Evolutionary conservation across 768 basidiomycete species (phyloP), one percentile per base, ranked within the genome.

Genomic region (Lactarius trivialis): DNA sequence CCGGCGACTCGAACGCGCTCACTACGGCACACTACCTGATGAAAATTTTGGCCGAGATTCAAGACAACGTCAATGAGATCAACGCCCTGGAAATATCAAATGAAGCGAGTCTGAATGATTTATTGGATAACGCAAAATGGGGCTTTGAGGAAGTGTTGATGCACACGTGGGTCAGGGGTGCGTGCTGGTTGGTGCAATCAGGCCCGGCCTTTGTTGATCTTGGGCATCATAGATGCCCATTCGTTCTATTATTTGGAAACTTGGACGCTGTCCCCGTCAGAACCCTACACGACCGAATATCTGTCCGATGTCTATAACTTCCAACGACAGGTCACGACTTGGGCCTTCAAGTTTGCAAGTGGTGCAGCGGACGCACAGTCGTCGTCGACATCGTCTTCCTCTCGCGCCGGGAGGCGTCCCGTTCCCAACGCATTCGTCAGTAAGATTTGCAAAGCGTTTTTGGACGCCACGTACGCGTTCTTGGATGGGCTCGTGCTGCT

Each of bases 91-190:
- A 94, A 61, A 84, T 98, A 37, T 84, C 86, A 1, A 78, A 77
- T n/a, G 94, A 96, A 61, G 77, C 81, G 48, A 85, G 79, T 49
- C 70, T 97, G 60, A 89, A 83, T 71, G 83, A 79, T 64, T 75
- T 98, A 33, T 71, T 96, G 66, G 91, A 93, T 65, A 91, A 84
- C 61, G 82, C 84, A 11, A 82, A 88, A 70, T 96, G 96, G 93
- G 84, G 85, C 65, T 94, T 98, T 71, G 85, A 84, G 55, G 92
- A 96, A 69, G 79, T 89, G 21, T 80, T 98, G 24, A 80, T 88
- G 50, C 79, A 79, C 19, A 78, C 81, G 9, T 99, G 97, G 97
- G 70, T 90, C 36, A 80, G 87, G 76, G 96, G 96, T 93, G 64
- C 50, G 79, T n/a, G 61, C 30, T 19, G 41, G 21, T 52, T 21